Evolutionary conservation across 441 rosid genomes (phyloP), one percentile per base, ranked within the genome.

Genomic region (Metrosideros polymorpha): DNA sequence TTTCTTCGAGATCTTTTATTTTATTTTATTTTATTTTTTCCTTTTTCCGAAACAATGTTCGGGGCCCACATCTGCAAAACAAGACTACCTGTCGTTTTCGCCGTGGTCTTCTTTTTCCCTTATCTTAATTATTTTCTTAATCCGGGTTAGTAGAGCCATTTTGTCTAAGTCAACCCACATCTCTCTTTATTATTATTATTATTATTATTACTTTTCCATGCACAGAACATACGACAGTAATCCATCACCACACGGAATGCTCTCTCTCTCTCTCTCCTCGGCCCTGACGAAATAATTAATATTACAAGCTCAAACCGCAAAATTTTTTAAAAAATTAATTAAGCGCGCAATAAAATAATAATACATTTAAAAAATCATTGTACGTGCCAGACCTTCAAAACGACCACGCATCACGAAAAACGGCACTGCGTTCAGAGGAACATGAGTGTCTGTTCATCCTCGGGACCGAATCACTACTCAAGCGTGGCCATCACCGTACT

Each of bases 401-500:
- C 17, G 1, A 71, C 1, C 0, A 1, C 0, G 9, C 9, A 13
- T 71, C 17, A 1, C 17, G 47, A 22, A 10, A 29, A 22, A 71
- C n/a, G 2, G 17, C n/a, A 10, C 0, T 3, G 5, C 1, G 0
- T 6, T 39, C 2, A 5, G 79, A 22, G n/a, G 9, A 13, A 25
- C 17, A 3, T 10, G 47, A 39, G 47, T 35, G 15, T 39, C n/a
- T 22, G 2, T 39, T 22, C n/a, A 71, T 71, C 47, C 45, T 10
- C 13, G 17, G 47, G 22, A n/a, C 17, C n/a, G 12, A 71, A 71
- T 71, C 47, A 71, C 39, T 71, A 7, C 15, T 39, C 79, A 3
- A 71, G n/a, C 10, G 47, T 71, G 47, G 79, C 22, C 79, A 35
- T 22, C 17, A 0, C 47, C n/a, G 6, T 35, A 10, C 47, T 5